Conservation (phyloP, 164 flowering plant genomes). For the Vitis labrusca region DNA sequence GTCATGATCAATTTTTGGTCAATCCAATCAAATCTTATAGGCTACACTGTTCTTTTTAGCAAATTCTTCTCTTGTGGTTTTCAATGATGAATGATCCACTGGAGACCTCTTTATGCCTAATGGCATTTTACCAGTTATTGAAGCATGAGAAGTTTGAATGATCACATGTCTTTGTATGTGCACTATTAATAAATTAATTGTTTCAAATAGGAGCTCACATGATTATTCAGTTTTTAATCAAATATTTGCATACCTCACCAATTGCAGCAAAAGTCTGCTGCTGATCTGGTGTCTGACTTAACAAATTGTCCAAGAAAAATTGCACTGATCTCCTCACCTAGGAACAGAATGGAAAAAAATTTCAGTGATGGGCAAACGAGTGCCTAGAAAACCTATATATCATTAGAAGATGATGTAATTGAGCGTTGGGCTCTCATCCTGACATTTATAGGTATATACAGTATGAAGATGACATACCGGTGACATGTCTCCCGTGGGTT, state of each 20-base stretch:
- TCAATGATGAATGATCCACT: too few relatives aligned
- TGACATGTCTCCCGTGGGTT: constrained; percentile 92
- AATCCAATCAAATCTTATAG: too few relatives aligned
- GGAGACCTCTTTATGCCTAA: too few relatives aligned
- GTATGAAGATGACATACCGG: constrained; percentile 45
- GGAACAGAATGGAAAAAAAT: constrained; percentile 1
- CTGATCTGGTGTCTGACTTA: constrained; percentile 80
- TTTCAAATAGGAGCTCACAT: background rate
- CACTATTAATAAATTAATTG: too few relatives aligned
- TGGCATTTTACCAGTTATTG: too few relatives aligned
- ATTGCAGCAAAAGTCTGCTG: constrained; percentile 81
- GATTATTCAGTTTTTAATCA: background rate
- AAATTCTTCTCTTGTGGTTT: too few relatives aligned
- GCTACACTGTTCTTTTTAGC: too few relatives aligned
- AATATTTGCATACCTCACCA: constrained; percentile 74
- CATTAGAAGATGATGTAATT: background rate
- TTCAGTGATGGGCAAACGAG: background rate
- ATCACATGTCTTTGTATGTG: too few relatives aligned
- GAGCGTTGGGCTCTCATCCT: background rate
- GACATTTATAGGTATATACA: background rate
- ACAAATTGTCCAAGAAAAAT: constrained; percentile 81
- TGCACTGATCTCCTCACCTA: constrained; percentile 94
- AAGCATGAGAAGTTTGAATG: too few relatives aligned
- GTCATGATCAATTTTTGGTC: too few relatives aligned
- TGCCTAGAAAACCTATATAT: background rate